Evolutionary conservation across 306 rosid genomes (phyloP), one percentile per base, ranked within the genome.

Genomic region (Datisca glomerata): DNA sequence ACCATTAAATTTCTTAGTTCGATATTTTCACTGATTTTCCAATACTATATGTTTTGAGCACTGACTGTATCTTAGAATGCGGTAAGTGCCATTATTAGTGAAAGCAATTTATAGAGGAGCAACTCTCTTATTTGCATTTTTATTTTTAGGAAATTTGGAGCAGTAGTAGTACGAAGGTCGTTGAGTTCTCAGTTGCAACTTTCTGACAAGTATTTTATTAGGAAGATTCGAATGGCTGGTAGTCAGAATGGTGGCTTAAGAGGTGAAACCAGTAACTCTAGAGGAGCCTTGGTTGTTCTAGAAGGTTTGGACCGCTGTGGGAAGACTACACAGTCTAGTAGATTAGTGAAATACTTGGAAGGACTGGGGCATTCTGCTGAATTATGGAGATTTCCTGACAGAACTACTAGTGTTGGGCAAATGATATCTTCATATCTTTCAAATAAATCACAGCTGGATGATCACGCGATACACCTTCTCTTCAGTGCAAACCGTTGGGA

Each of bases 401-500:
- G 98, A 75, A 77, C 57, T 12, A 89, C 97, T 0, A 56, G 51
- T 39, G 93, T 75, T 21, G 97, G 95, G 51, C 69, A 84, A 71
- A 83, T 80, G 93, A 80, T 89, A 68, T 84, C 93, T 50, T 60
- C 93, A 10, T 89, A 83, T 66, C 97, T 89, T 54, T 60, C 72
- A 11, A 83, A 84, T 32, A 31, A 82, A 34, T 89, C 98, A 0
- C 86, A 89, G 53, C 68, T 77, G 50, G 95, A 89, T 56, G 98
- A 89, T 60, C 93, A 16, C 43, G 59, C 93, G 2, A 63, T 89
- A 48, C 95, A 89, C 66, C 93, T 83, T 32, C 97, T 89, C 55
- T 89, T 89, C 45, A 89, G 95, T 43, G 95, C 97, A 28, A 89
- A 89, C 52, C 86, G 97, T 25, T 89, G 97, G 97, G 97, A 89